Percentiles rank a stretch among this genome's conserved stretches.
These are phyloP conservation scores for Blastomyces percursus DNA, from an alignment of 2,329 filamentous ascomycete genomes.

Conservation along the genomic window DNA sequence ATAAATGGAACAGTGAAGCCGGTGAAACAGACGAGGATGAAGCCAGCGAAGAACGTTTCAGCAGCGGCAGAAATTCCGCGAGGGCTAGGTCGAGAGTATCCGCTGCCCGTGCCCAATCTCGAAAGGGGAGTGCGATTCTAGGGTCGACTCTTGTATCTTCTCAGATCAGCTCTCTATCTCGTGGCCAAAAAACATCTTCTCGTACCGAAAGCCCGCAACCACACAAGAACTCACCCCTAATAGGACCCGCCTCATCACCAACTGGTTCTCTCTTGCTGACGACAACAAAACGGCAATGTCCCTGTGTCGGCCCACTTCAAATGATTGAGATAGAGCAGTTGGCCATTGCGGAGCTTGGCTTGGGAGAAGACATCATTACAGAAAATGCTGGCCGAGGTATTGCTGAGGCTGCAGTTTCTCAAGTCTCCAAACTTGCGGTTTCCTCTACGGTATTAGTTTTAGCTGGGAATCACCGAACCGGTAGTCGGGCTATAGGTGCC, in stretches of 20 bases:
- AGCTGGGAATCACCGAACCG: slow-evolving; percentile 91
- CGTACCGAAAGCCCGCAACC: slow-evolving; percentile 32
- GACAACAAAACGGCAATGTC: slow-evolving; percentile 45
- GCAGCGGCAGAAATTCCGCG: slow-evolving; percentile 38
- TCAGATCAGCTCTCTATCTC: slow-evolving; percentile 26
- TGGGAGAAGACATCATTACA: slow-evolving; percentile 80
- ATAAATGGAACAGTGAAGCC: slow-evolving; percentile 61
- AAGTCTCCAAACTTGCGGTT: slow-evolving; percentile 47
- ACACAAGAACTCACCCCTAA: slow-evolving; percentile 34
- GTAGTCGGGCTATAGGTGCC: slow-evolving; percentile 71
- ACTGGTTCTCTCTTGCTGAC: slow-evolving; percentile 42
- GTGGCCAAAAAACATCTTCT: slow-evolving; percentile 27
- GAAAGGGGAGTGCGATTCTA: slow-evolving; percentile 34
- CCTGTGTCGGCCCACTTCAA: slow-evolving; percentile 57
- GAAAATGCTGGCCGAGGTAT: slow-evolving; percentile 86
- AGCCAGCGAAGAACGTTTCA: slow-evolving; percentile 31
- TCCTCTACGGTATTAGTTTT: slow-evolving; percentile 59
- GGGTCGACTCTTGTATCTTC: slow-evolving; percentile 28
- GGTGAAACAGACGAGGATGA: slow-evolving; percentile 46
- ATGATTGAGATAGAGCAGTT: slow-evolving; percentile 91
- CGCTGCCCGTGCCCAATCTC: slow-evolving; percentile 26
- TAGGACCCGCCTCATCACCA: slow-evolving; percentile 24
- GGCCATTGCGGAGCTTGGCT: slow-evolving; percentile 72
- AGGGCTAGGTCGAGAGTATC: slow-evolving; percentile 32
- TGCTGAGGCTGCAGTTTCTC: slow-evolving; percentile 63